Conservation (phyloP, 2,329 filamentous ascomycete genomes). For the Rachicladosporium sp. region DNA sequence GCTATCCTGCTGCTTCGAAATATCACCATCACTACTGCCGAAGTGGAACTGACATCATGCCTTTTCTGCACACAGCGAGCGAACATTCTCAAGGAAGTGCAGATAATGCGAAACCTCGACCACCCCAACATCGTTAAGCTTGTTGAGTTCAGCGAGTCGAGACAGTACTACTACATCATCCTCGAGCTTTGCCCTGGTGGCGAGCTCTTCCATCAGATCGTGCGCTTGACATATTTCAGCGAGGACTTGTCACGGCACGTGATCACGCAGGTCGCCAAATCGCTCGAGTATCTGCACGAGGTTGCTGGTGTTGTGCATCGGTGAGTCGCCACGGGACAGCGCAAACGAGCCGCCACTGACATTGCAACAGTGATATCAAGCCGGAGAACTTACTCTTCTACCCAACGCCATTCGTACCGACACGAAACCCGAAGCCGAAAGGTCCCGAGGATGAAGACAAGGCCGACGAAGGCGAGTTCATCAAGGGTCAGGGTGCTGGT, state of each 20-base stretch:
- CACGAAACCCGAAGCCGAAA: slow-evolving; percentile 66
- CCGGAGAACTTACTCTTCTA: slow-evolving; percentile 94
- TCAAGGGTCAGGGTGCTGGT: slow-evolving; percentile 66
- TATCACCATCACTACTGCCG: too few relatives aligned
- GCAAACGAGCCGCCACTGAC: slow-evolving; percentile 20
- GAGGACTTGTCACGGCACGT: slow-evolving; percentile 90
- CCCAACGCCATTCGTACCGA: slow-evolving; percentile 68
- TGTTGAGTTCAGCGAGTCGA: slow-evolving; percentile 84
- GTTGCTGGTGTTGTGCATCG: slow-evolving; percentile 92
- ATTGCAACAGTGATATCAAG: slow-evolving; percentile 71
- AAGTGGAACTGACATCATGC: too few relatives aligned
- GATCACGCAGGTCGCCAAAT: slow-evolving; percentile 88
- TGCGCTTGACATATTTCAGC: slow-evolving; percentile 95
- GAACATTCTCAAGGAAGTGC: slow-evolving; percentile 96
- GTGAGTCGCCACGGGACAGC: slow-evolving; percentile 41
- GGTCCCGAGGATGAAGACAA: slow-evolving; percentile 92
- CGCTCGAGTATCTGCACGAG: slow-evolving; percentile 86
- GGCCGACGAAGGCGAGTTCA: slow-evolving; percentile 88
- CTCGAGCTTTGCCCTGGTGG: slow-evolving; percentile 90
- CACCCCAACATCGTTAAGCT: slow-evolving; percentile 94
- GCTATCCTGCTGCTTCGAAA: too few relatives aligned
- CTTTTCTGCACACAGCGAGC: slow-evolving; percentile 51
- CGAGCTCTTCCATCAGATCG: slow-evolving; percentile 96
- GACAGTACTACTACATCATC: slow-evolving; percentile 95
- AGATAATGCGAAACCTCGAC: slow-evolving; percentile 94